Conservation (phyloP, 495 filamentous ascomycete species). For the Sordaria brevicollis region DNA sequence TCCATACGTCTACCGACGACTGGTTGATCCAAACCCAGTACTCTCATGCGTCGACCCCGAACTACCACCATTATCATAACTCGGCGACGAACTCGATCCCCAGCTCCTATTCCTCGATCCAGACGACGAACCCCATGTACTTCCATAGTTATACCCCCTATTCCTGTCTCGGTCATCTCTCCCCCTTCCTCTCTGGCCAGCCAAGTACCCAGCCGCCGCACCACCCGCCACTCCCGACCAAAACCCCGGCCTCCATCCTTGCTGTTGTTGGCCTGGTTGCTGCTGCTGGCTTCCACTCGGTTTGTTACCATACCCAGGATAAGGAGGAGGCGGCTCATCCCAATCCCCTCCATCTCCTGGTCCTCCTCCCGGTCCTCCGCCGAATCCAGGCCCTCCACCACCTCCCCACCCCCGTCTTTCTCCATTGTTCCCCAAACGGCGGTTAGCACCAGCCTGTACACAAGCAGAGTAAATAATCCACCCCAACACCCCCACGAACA, state of each 20-base stretch:
- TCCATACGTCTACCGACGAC: conserved; percentile 37
- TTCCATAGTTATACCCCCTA: conserved; percentile 14
- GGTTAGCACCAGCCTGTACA: conserved; percentile 3
- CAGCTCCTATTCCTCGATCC: conserved; percentile 8
- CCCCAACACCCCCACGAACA: conserved; percentile 34
- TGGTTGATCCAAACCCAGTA: conserved; percentile 86
- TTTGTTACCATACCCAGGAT: conserved; percentile 25
- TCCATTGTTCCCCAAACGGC: neutral
- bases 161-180: conserved; percentile 14
- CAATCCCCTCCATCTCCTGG: conserved; percentile 23
- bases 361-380: conserved; percentile 39
- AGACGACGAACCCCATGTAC: conserved; percentile 27
- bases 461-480: conserved; percentile 45
- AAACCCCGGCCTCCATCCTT: conserved; percentile 76
- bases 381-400: conserved; percentile 26
- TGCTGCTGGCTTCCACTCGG: conserved; percentile 16
- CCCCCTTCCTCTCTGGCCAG: conserved; percentile 43
- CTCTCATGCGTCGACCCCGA: conserved; percentile 55
- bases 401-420: conserved; percentile 16
- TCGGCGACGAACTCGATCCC: conserved; percentile 18
- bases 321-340: conserved; percentile 51
- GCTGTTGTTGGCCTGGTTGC: conserved; percentile 5
- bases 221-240: conserved; percentile 71
- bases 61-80: conserved; percentile 26
- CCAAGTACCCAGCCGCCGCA: conserved; percentile 57